A percentile compares a stretch with the other conserved stretches of the same genome.
phyloP scores from a whole-genome alignment of 164 flowering plant genomes.

The Malania oleifera region DNA sequence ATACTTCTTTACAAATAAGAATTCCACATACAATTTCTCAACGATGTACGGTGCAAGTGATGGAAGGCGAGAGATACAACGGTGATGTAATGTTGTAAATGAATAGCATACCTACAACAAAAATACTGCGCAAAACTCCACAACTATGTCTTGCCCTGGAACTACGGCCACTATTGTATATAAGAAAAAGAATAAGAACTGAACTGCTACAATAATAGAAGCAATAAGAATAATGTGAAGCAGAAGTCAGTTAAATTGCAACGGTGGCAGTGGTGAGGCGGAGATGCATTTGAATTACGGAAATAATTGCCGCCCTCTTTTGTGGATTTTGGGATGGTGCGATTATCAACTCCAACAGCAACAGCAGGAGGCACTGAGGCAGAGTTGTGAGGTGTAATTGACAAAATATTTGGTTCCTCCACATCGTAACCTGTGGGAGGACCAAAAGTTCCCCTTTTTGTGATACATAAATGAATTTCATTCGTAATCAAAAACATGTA shows the following conservation, averaged over 20 bases:
- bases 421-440: constrained; percentile 32
- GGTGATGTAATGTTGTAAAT: not conserved
- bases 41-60: no score
- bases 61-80: not conserved
- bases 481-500: not conserved
- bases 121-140: no score
- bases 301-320: constrained; percentile 14
- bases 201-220: constrained; percentile 9
- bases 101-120: not conserved
- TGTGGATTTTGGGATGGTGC: constrained; percentile 12
- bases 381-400: constrained; percentile 14
- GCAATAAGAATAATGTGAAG: constrained; percentile 5
- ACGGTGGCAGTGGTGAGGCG: constrained; percentile 2
- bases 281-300: constrained; percentile 16
- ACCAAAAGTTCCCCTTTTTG: not conserved
- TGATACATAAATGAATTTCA: not conserved
- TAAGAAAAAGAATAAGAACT: constrained; percentile 5
- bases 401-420: constrained; percentile 20
- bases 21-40: no score
- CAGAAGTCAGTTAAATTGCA: constrained; percentile 5
- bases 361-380: constrained; percentile 31
- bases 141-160: no score
- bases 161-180: not conserved
- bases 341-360: constrained; percentile 31
- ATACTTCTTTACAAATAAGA: no score